phyloP scores from a whole-genome alignment of 2,329 filamentous ascomycete species.

The Phaeosphaeriaceae sp. region DNA sequence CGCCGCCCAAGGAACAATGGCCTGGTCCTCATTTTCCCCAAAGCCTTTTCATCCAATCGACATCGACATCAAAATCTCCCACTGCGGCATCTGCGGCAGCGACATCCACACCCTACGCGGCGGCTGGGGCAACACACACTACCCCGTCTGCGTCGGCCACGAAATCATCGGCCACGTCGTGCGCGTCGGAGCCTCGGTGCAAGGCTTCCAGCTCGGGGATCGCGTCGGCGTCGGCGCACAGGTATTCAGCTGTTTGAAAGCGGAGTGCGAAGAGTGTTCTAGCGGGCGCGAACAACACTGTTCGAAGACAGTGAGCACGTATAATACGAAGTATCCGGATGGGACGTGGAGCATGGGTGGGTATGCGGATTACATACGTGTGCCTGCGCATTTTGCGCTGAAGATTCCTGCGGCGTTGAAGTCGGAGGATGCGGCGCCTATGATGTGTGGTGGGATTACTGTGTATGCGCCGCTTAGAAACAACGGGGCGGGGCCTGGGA shows the following conservation, averaged over 20 bases:
- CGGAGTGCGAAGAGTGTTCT: slow-evolving; percentile 61
- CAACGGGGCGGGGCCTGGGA: slow-evolving; percentile 72
- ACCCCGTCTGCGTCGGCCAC: slow-evolving; percentile 51
- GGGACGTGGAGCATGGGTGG: slow-evolving; percentile 71
- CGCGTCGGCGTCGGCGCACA: slow-evolving; percentile 62
- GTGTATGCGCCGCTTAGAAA: slow-evolving; percentile 72
- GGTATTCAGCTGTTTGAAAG: slow-evolving; percentile 55
- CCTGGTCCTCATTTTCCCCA: slow-evolving; percentile 57
- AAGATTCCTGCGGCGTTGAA: slow-evolving; percentile 60
- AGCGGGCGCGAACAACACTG: slow-evolving; percentile 54
- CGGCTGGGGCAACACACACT: slow-evolving; percentile 55
- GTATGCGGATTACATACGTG: slow-evolving; percentile 63
- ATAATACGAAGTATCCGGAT: slow-evolving; percentile 61
- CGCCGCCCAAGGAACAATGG: slow-evolving; percentile 61
- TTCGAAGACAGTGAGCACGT: slow-evolving; percentile 62
- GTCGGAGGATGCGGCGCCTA: slow-evolving; percentile 65
- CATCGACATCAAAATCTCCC: slow-evolving; percentile 43
- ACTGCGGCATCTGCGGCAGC: slow-evolving; percentile 46
- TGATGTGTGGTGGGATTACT: slow-evolving; percentile 81
- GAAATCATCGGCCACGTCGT: slow-evolving; percentile 51
- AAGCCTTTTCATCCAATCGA: slow-evolving; percentile 48
- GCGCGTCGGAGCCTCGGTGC: slow-evolving; percentile 45
- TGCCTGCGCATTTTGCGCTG: slow-evolving; percentile 64
- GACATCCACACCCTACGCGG: slow-evolving; percentile 49
- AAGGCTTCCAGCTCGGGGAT: slow-evolving; percentile 64